Percentiles rank a stretch among this genome's conserved stretches.
Evolutionary conservation across 148 eudicot genomes (phyloP).

Genomic region (Tetragonia tetragonoides): DNA sequence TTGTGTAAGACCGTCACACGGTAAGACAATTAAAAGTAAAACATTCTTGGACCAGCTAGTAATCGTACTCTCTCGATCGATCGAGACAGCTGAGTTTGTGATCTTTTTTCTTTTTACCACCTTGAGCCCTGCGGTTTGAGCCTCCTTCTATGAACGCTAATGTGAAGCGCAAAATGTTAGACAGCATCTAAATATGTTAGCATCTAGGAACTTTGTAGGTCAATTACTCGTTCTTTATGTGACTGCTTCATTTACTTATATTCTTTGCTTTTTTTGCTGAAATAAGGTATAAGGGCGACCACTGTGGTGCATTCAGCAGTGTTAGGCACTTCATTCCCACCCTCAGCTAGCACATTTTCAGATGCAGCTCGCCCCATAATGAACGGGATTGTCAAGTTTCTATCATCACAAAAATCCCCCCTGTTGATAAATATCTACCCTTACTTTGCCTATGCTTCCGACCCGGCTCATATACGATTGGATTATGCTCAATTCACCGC

Average conservation of each 20-base stretch:
- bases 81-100: too few relatives aligned
- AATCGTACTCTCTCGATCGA: too few relatives aligned
- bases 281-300: constrained; percentile 32
- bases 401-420: constrained; percentile 32
- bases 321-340: constrained; percentile 43
- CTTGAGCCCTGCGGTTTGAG: too few relatives aligned
- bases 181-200: too few relatives aligned
- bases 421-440: constrained; percentile 52
- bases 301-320: constrained; percentile 41
- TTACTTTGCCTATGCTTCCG: constrained; percentile 42
- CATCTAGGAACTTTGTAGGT: too few relatives aligned
- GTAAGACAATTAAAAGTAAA: too few relatives aligned
- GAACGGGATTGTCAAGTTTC: constrained; percentile 24
- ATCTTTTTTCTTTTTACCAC: too few relatives aligned
- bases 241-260: neutral
- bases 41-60: too few relatives aligned
- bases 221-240: neutral
- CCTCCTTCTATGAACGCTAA: too few relatives aligned
- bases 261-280: neutral
- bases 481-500: constrained; percentile 43
- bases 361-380: constrained; percentile 21
- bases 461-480: constrained; percentile 33
- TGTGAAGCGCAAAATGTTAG: too few relatives aligned
- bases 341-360: constrained; percentile 41
- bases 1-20: too few relatives aligned